Percentiles rank a stretch among this genome's conserved stretches.
These are phyloP conservation scores for Aspergillus nomiae DNA, from an alignment of 2,329 filamentous ascomycete genomes.

Conservation along the genomic window DNA sequence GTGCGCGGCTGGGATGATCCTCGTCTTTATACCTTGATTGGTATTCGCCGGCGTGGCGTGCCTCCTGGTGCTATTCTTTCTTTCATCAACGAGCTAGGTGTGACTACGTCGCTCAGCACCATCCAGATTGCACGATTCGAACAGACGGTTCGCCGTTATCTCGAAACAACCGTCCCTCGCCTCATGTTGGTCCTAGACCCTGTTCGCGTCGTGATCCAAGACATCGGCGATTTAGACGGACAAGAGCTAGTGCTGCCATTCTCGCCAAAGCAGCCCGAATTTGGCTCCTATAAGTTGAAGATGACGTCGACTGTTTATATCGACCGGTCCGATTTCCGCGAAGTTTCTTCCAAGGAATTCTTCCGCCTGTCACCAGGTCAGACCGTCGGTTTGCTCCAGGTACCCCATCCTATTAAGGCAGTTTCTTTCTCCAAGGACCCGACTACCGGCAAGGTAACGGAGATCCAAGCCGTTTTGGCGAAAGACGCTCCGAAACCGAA, in stretches of 20 bases:
- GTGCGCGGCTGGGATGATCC: slow-evolving; percentile 92
- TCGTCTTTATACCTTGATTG: slow-evolving; percentile 83
- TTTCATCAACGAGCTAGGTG: slow-evolving; percentile 88
- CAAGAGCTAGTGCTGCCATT: slow-evolving; percentile 73
- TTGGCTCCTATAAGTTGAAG: slow-evolving; percentile 56
- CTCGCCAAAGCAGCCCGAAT: slow-evolving; percentile 70
- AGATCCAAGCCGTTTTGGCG: slow-evolving; percentile 69
- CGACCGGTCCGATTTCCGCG: slow-evolving; percentile 76
- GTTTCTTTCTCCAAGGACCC: slow-evolving; percentile 69
- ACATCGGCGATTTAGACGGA: slow-evolving; percentile 70
- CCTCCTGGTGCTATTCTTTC: slow-evolving; percentile 85
- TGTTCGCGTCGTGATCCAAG: slow-evolving; percentile 77
- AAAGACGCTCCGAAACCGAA: slow-evolving; percentile 70
- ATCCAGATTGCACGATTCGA: slow-evolving; percentile 86
- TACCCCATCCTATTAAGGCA: slow-evolving; percentile 69
- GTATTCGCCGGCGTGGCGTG: slow-evolving; percentile 78
- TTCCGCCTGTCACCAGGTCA: slow-evolving; percentile 77
- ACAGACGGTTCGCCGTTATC: slow-evolving; percentile 78
- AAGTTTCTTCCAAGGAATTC: slow-evolving; percentile 67
- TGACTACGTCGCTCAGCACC: slow-evolving; percentile 77
- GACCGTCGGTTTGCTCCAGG: slow-evolving; percentile 72
- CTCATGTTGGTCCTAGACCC: slow-evolving; percentile 90
- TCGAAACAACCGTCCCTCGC: slow-evolving; percentile 84
- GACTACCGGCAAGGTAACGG: slow-evolving; percentile 63
- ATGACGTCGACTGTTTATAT: slow-evolving; percentile 84